A percentile compares a stretch with the other conserved stretches of the same genome.
These are phyloP conservation scores for Peribolospora kevripleyi DNA, from an alignment of 768 basidiomycete genomes.

Conservation along the genomic window DNA sequence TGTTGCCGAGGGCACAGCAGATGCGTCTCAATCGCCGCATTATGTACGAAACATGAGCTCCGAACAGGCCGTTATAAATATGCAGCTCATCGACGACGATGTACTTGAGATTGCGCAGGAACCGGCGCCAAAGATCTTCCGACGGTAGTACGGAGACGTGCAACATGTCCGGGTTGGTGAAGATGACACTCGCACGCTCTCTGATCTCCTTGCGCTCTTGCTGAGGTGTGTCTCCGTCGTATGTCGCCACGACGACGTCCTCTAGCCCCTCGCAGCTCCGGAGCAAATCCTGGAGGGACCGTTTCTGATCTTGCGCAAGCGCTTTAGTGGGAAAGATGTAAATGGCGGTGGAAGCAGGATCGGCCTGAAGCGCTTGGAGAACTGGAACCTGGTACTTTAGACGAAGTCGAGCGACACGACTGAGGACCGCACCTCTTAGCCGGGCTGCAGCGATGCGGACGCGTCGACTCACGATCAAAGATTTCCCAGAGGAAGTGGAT, in stretches of 20 bases:
- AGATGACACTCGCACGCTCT: slow-evolving; percentile 36
- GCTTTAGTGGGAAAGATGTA: slow-evolving; percentile 88
- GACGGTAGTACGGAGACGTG: slow-evolving; percentile 64
- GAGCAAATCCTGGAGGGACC: slow-evolving; percentile 42
- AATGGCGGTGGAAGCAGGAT: slow-evolving; percentile 40
- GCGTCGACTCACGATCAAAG: background rate
- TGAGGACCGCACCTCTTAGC: too few relatives aligned
- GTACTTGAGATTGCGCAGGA: slow-evolving; percentile 49
- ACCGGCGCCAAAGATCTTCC: slow-evolving; percentile 66
- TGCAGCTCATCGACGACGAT: slow-evolving; percentile 57
- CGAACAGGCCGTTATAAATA: slow-evolving; percentile 57
- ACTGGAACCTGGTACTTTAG: slow-evolving; percentile 38
- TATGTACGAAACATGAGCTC: slow-evolving; percentile 62
- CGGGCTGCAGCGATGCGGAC: too few relatives aligned
- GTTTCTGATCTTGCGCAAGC: slow-evolving; percentile 64
- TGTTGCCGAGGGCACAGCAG: slow-evolving; percentile 13
- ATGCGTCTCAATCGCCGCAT: slow-evolving; percentile 31
- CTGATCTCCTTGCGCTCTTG: slow-evolving; percentile 43
- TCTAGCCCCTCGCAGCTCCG: slow-evolving; percentile 36
- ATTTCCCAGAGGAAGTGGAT: slow-evolving; percentile 28
- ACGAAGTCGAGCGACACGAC: slow-evolving; percentile 4
- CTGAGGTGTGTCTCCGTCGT: slow-evolving; percentile 67
- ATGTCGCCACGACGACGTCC: slow-evolving; percentile 43
- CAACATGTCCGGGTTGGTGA: slow-evolving; percentile 77
- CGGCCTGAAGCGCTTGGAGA: slow-evolving; percentile 37